A percentile compares a stretch with the other conserved stretches of the same genome.
Evolutionary conservation across 169 alveolate genomes (phyloP).

Genomic region (Babesia bigemina): DNA sequence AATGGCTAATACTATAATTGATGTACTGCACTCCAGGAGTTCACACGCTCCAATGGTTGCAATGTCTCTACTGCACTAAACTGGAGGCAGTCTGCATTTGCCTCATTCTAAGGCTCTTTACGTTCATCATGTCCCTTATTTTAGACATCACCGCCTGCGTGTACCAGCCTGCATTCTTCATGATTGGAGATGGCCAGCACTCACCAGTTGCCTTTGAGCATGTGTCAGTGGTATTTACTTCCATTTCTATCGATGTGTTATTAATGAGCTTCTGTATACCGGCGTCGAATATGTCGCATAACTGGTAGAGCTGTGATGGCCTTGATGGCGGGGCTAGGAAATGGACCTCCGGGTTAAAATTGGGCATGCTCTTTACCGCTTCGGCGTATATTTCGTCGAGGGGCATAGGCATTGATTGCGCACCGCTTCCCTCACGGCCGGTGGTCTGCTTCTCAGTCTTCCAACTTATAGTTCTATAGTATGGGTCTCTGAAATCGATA

Average conservation of each 20-base stretch:
- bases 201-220: slow-evolving; percentile 66
- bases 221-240: not conserved
- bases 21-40: too few relatives aligned
- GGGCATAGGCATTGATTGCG: slow-evolving; percentile 8
- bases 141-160: slow-evolving; percentile 39
- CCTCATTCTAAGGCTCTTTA: slow-evolving; percentile 66
- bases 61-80: not conserved
- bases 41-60: too few relatives aligned
- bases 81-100: slow-evolving; percentile 7
- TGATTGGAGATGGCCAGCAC: not conserved
- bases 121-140: slow-evolving; percentile 63
- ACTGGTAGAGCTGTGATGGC: slow-evolving; percentile 65
- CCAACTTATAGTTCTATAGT: slow-evolving; percentile 63
- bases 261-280: slow-evolving; percentile 59
- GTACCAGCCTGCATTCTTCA: slow-evolving; percentile 49
- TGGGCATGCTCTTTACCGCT: slow-evolving; percentile 8
- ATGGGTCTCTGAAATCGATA: slow-evolving; percentile 66
- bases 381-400: slow-evolving; percentile 26
- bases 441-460: slow-evolving; percentile 55
- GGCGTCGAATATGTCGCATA: slow-evolving; percentile 69
- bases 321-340: slow-evolving; percentile 62
- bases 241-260: not conserved
- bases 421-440: not conserved
- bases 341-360: slow-evolving; percentile 64
- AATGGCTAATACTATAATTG: too few relatives aligned